These are phyloP conservation scores for Aspergillus flavus DNA, from an alignment of 2,329 filamentous ascomycete genomes.

Conservation along the genomic window DNA sequence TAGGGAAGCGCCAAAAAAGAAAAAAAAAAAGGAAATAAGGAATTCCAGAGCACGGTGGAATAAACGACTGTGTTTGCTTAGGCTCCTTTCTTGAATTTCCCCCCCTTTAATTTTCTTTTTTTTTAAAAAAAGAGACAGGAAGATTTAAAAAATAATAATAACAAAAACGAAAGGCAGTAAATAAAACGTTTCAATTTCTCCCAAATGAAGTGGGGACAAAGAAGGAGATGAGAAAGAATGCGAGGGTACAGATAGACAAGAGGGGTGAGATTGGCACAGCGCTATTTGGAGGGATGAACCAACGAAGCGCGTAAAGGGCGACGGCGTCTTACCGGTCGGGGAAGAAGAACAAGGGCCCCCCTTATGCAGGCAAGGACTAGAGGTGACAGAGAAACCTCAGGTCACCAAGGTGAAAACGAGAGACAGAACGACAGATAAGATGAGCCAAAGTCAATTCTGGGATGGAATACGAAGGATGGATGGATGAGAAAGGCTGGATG, in stretches of 20 bases:
- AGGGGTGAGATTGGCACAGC: slow-evolving; percentile 14
- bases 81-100: not conserved
- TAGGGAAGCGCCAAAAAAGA: slow-evolving; percentile 11
- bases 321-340: slow-evolving; percentile 8
- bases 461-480: slow-evolving; percentile 22
- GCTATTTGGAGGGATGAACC: slow-evolving; percentile 14
- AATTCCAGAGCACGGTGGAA: slow-evolving; percentile 14
- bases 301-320: slow-evolving; percentile 6
- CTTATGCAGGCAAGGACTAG: not conserved
- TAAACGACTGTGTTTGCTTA: slow-evolving; percentile 9
- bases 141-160: not conserved
- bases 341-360: slow-evolving; percentile 1
- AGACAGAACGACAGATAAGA: slow-evolving; percentile 7
- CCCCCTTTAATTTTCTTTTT: not conserved
- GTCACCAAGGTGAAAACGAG: not conserved
- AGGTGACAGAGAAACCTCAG: slow-evolving; percentile 5
- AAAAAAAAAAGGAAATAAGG: not conserved
- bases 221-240: slow-evolving; percentile 9
- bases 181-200: slow-evolving; percentile 4
- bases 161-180: slow-evolving; percentile 2
- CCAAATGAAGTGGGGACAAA: slow-evolving; percentile 8
- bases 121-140: not conserved
- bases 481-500: slow-evolving; percentile 20
- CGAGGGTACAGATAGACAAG: slow-evolving; percentile 7
- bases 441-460: slow-evolving; percentile 11